Evolutionary conservation across 1,284 basidiomycete species (phyloP), one percentile per base, ranked within the genome.

Genomic region (Ganoderma meredithae): DNA sequence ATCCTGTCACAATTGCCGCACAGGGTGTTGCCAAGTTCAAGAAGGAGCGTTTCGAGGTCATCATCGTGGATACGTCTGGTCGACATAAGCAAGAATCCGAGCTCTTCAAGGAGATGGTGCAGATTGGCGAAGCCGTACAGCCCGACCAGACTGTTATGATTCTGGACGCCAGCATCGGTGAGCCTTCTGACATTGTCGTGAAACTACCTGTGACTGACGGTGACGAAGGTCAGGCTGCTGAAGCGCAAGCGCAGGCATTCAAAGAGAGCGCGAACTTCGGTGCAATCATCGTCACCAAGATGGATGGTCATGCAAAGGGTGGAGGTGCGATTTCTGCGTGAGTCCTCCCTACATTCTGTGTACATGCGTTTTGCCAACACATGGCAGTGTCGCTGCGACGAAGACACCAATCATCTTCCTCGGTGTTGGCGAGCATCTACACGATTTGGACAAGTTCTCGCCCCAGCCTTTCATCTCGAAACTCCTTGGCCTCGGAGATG

Each of bases 321-420:
- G 98, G 98, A 81, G 98, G 98, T 69, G 98, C 98, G 43, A 99
- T 99, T 72, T 99, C 98, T 60, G 97, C 97, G 96, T 97, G 81
- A 72, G 94, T 86, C 41, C n/a, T 3, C 44, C 3, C 9, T 3
- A 41, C 63, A 69, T 13, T 17, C 12, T 2, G 9, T 62, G 27
- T 62, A 12, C 58, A 53, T 41, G 52, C 61, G 52, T 67, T 67
- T 69, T 52, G 60, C 68, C 72, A 65, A 65, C 66, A 55, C 7
- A 27, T 36, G 17, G 69, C 64, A 97, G 96, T 72, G 97, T 99
- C 53, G 98, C 97, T n/a, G 97, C 92, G 5, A 99, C 97, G 7
- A 93, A 95, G 78, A 99, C 98, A 17, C 97, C 98, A 0, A 99
- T 99, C 79, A 98, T 99, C 76, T 99, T 99, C 83, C 90, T 99